Conservation (phyloP, 371 early-diverging fungal genomes). For the Mortierella polycephala region DNA sequence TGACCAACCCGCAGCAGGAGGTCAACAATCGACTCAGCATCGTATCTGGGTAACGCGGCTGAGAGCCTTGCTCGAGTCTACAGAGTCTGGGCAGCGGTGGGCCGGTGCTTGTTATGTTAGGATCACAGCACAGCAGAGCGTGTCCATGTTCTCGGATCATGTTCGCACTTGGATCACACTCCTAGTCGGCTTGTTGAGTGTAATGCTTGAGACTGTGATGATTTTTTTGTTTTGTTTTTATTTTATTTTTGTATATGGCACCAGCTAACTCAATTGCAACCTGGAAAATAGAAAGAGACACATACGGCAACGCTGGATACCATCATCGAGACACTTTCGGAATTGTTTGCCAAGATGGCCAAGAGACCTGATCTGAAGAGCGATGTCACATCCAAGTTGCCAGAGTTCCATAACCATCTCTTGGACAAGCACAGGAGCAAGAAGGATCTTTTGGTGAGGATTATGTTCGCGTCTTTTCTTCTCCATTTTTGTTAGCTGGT, state of each 20-base stretch:
- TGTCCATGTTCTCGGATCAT: slow-evolving; percentile 55
- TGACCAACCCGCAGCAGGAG: slow-evolving; percentile 19
- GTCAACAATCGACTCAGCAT: slow-evolving; percentile 43
- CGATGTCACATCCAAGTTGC: slow-evolving; percentile 67
- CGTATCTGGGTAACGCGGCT: slow-evolving; percentile 68
- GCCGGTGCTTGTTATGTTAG: slow-evolving; percentile 64
- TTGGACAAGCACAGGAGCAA: slow-evolving; percentile 57
- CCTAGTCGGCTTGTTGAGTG: slow-evolving; percentile 46
- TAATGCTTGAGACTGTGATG: slow-evolving; percentile 4
- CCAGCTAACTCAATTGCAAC: background rate
- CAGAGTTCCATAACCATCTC: slow-evolving; percentile 62
- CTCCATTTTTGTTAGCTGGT: background rate
- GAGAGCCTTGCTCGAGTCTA: slow-evolving; percentile 67
- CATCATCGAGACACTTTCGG: slow-evolving; percentile 59
- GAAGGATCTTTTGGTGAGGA: slow-evolving; percentile 61
- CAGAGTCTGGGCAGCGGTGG: slow-evolving; percentile 62
- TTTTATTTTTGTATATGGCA: background rate
- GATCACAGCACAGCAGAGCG: slow-evolving; percentile 65
- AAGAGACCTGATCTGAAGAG: slow-evolving; percentile 68
- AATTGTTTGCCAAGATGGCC: slow-evolving; percentile 60
- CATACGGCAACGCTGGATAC: slow-evolving; percentile 55
- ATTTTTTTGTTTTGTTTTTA: too few species aligned
- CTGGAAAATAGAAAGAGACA: slow-evolving; percentile 58
- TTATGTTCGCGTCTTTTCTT: too few species aligned
- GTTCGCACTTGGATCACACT: slow-evolving; percentile 58